These are phyloP conservation scores for Penicillium samsonianum DNA, from an alignment of 495 filamentous ascomycete genomes.

Conservation along the genomic window DNA sequence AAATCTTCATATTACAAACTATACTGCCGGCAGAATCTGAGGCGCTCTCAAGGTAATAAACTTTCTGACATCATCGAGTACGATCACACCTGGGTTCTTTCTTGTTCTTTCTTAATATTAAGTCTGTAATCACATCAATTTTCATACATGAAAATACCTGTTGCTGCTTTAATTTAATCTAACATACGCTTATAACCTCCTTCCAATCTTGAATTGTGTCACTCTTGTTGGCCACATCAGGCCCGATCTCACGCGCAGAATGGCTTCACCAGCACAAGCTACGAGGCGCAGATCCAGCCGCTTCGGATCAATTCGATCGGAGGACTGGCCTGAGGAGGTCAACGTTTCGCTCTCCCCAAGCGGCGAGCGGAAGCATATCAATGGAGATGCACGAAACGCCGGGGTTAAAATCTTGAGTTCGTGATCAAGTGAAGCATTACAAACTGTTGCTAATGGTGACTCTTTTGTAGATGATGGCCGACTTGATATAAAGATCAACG, in stretches of 20 bases:
- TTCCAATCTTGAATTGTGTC: neutral
- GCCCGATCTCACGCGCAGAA: constrained; percentile 24
- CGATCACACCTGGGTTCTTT: no score
- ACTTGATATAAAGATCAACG: constrained; percentile 29
- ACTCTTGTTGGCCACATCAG: neutral
- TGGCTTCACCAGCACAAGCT: constrained; percentile 16
- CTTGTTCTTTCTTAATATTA: no score
- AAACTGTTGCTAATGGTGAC: neutral
- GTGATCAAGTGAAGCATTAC: neutral
- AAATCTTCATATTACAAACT: neutral
- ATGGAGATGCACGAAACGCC: constrained; percentile 26
- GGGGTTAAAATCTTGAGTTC: constrained; percentile 29
- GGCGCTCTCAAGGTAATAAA: neutral
- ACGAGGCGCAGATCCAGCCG: constrained; percentile 1
- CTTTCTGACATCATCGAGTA: constrained; percentile 13
- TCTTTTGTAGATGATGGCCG: constrained; percentile 27
- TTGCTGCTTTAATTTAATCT: neutral
- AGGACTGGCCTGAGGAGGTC: constrained; percentile 21
- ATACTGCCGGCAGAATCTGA: neutral
- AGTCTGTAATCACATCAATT: no score
- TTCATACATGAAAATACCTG: neutral
- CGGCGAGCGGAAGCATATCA: constrained; percentile 14
- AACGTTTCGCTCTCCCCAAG: neutral
- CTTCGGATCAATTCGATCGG: constrained; percentile 11
- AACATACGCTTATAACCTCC: neutral